phyloP scores from a whole-genome alignment of 192 early-diverging fungal species.

The Backusella parvicylindrica region DNA sequence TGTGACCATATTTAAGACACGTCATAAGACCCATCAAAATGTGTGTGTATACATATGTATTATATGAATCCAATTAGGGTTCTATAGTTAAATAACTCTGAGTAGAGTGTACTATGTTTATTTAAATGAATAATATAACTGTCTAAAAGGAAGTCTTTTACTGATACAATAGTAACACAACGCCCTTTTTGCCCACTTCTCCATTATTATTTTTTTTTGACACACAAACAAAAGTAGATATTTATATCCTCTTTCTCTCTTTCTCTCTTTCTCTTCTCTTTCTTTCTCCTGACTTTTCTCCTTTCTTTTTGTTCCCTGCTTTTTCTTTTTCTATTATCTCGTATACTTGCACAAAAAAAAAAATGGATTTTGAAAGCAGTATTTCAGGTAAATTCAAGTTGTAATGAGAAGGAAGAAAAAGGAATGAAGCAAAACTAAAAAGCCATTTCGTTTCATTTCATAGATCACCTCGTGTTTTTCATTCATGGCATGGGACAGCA shows the following conservation, averaged over 20 bases:
- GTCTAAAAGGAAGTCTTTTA: too few relatives aligned
- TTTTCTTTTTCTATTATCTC: neutral
- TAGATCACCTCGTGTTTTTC: slow-evolving; percentile 47
- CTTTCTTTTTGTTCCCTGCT: neutral
- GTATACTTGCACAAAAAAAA: neutral
- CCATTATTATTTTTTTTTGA: neutral
- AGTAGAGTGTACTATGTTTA: neutral
- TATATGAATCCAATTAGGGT: too few relatives aligned
- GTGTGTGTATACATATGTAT: too few relatives aligned
- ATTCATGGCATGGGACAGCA: slow-evolving; percentile 54
- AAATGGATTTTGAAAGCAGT: neutral
- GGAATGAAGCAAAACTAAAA: neutral
- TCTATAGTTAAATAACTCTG: too few relatives aligned
- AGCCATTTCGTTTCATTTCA: neutral
- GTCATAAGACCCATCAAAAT: neutral
- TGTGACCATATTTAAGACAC: neutral
- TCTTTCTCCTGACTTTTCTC: neutral
- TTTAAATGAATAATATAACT: too few relatives aligned
- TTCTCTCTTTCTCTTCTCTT: neutral
- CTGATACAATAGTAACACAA: too few relatives aligned
- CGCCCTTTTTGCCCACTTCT: neutral
- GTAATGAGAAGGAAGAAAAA: neutral
- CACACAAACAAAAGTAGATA: neutral
- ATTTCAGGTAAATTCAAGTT: neutral
- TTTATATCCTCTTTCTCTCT: neutral